These are phyloP conservation scores for Metschnikowia kunwiensis DNA, from an alignment of 805 yeast species.

Conservation along the genomic window DNA sequence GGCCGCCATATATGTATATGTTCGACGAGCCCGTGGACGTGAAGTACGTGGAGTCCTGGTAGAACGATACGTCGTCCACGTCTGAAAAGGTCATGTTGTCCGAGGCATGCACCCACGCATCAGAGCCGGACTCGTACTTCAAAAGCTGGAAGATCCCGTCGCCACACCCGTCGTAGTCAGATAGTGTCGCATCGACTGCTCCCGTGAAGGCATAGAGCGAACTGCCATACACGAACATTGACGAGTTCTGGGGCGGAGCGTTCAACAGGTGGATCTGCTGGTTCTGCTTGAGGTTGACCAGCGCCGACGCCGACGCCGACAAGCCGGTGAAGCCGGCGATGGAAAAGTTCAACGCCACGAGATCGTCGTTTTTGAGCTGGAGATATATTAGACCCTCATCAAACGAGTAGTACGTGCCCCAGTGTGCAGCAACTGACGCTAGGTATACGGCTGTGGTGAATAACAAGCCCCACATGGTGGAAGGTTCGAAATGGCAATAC, in stretches of 20 bases:
- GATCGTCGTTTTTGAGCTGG: constrained; percentile 35
- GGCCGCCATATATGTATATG: constrained; percentile 57
- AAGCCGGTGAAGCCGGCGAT: constrained; percentile 27
- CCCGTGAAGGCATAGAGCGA: constrained; percentile 29
- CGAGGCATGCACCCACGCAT: constrained; percentile 22
- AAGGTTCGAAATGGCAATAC: background rate
- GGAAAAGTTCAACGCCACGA: constrained; percentile 35
- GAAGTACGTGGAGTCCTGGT: constrained; percentile 40
- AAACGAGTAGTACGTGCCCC: constrained; percentile 38
- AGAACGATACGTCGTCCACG: constrained; percentile 29
- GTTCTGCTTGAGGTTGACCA: constrained; percentile 20
- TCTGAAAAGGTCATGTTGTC: constrained; percentile 21
- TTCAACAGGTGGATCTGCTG: constrained; percentile 23
- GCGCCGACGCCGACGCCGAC: constrained; percentile 10
- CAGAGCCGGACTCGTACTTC: constrained; percentile 18
- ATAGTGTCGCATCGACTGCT: constrained; percentile 3
- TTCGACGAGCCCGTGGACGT: constrained; percentile 35
- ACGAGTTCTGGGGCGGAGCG: constrained; percentile 33
- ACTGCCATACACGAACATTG: constrained; percentile 28
- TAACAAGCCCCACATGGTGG: background rate
- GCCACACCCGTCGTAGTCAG: constrained; percentile 25
- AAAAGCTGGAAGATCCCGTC: constrained; percentile 24
- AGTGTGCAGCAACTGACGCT: constrained; percentile 13
- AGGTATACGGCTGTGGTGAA: background rate
- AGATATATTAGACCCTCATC: constrained; percentile 33